phyloP scores from a whole-genome alignment of 805 yeast species.

The Metschnikowia anglica region DNA sequence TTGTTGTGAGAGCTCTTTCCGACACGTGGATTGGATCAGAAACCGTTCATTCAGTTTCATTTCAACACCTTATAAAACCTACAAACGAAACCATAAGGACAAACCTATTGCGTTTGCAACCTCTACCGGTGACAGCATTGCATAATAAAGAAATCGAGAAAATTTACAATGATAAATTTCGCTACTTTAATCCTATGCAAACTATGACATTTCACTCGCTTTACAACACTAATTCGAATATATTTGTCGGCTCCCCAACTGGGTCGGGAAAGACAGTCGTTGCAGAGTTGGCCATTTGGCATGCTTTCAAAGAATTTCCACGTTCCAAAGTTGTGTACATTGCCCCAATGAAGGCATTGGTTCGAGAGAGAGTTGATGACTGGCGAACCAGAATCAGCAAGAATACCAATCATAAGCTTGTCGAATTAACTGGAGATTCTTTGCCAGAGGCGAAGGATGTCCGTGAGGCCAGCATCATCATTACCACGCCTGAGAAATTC shows the following conservation, averaged over 20 bases:
- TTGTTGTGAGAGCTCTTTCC: conserved; percentile 73
- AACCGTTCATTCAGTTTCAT: conserved; percentile 70
- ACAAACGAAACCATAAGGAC: conserved; percentile 85
- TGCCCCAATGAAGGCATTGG: conserved; percentile 89
- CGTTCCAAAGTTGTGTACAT: conserved; percentile 78
- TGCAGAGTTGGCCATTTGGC: conserved; percentile 96
- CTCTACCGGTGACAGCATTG: conserved; percentile 80
- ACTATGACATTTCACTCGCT: conserved; percentile 93
- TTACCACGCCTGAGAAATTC: conserved; percentile 84
- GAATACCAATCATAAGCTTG: conserved; percentile 50
- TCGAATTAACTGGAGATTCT: conserved; percentile 82
- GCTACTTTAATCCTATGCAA: conserved; percentile 96
- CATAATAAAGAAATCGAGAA: conserved; percentile 65
- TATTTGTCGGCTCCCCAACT: conserved; percentile 95
- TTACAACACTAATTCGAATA: conserved; percentile 75
- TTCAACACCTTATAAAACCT: conserved; percentile 87
- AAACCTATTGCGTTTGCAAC: conserved; percentile 73
- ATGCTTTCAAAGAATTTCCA: conserved; percentile 82
- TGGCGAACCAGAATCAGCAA: conserved; percentile 60
- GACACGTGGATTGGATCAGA: conserved; percentile 92
- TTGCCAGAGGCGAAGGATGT: conserved; percentile 69
- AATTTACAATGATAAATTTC: conserved; percentile 67
- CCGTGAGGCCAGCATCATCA: conserved; percentile 67
- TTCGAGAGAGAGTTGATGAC: conserved; percentile 78
- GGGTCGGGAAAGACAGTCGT: conserved; percentile 98